These are phyloP conservation scores for Candida insectorum DNA, from an alignment of 805 yeast genomes.

Conservation along the genomic window DNA sequence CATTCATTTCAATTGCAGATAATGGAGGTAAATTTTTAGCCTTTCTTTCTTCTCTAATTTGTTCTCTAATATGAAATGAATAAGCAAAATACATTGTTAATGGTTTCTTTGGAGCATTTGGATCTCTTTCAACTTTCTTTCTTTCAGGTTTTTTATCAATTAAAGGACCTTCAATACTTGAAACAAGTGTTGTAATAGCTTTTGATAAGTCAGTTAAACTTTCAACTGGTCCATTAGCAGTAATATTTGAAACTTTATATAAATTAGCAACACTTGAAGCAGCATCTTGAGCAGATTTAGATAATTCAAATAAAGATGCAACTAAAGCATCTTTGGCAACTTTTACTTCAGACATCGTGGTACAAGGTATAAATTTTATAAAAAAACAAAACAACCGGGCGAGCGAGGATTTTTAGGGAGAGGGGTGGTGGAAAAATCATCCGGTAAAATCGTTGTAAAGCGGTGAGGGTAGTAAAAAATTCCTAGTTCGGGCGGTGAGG, in stretches of 20 bases:
- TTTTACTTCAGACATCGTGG: conserved; percentile 10
- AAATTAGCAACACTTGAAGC: conserved; percentile 66
- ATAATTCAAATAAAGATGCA: conserved; percentile 74
- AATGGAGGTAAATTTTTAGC: conserved; percentile 56
- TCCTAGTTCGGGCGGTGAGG: too few relatives aligned
- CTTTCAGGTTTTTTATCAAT: conserved; percentile 32
- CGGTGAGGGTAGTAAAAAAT: too few relatives aligned
- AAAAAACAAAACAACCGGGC: background rate
- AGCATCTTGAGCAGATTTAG: conserved; percentile 84
- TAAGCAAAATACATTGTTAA: conserved; percentile 79
- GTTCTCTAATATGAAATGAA: conserved; percentile 69
- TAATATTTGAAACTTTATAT: conserved; percentile 8
- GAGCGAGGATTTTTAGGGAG: background rate
- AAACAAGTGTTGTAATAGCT: conserved; percentile 24
- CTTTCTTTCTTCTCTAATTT: conserved; percentile 65
- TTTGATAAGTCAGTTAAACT: conserved; percentile 30
- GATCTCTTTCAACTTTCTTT: conserved; percentile 59
- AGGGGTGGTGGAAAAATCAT: too few relatives aligned
- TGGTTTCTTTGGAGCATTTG: conserved; percentile 95
- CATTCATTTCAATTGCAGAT: conserved; percentile 74
- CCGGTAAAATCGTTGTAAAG: too few relatives aligned
- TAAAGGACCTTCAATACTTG: conserved; percentile 16
- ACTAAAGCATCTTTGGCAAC: conserved; percentile 39
- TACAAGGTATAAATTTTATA: too few relatives aligned
- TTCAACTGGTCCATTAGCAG: conserved; percentile 7